Conservation (phyloP, 1,284 basidiomycete genomes). For the Blastosporella zonata region DNA sequence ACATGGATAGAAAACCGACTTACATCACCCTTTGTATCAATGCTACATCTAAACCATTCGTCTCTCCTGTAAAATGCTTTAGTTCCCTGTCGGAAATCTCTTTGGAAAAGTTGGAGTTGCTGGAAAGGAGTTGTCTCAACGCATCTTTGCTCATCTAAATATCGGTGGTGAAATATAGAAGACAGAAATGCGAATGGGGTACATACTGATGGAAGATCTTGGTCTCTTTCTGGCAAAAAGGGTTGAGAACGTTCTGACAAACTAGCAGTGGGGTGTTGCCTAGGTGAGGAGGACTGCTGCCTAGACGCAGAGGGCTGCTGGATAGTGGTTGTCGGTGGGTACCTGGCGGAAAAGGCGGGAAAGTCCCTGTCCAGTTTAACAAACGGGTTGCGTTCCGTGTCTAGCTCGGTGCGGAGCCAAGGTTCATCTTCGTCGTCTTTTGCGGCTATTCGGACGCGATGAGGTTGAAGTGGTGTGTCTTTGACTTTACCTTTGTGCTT, state of each 20-base stretch:
- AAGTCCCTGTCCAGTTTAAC: conserved; percentile 24
- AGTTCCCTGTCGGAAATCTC: conserved; percentile 18
- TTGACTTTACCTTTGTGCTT: conserved; percentile 16
- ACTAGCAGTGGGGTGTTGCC: background rate
- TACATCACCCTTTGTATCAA: conserved; percentile 18
- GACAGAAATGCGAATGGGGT: background rate
- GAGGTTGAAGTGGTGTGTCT: conserved; percentile 2
- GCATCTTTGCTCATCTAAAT: conserved; percentile 14
- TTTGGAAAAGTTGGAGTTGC: conserved; percentile 15
- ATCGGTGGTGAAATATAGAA: background rate
- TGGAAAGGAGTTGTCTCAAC: conserved; percentile 15
- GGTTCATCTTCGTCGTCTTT: conserved; percentile 22
- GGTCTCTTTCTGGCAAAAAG: conserved; percentile 8
- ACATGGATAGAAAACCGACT: background rate
- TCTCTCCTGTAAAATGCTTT: conserved; percentile 15
- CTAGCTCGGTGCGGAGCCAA: conserved; percentile 22
- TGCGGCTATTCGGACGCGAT: background rate
- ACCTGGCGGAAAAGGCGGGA: conserved; percentile 9
- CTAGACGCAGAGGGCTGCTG: background rate
- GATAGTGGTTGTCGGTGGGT: background rate
- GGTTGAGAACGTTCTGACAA: background rate
- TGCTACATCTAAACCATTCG: conserved; percentile 15
- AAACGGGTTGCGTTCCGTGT: conserved; percentile 23
- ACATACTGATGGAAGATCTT: conserved; percentile 18
- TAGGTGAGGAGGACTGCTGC: background rate